phyloP scores from a whole-genome alignment of 495 filamentous ascomycete species.

The Diplogelasinospora grovesii region DNA sequence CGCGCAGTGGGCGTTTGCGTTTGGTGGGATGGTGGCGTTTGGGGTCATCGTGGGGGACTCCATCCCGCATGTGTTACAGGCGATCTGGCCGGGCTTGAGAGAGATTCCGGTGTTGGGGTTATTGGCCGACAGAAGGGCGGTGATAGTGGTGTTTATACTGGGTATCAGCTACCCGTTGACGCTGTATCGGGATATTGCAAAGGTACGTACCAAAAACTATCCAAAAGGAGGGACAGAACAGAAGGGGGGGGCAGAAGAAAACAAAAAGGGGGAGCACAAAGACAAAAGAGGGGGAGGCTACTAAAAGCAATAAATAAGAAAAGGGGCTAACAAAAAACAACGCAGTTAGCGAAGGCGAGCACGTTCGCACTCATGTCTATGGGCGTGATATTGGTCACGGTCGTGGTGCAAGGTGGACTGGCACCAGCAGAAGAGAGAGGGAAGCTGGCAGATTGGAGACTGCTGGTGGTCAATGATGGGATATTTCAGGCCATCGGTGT shows the following conservation, averaged over 20 bases:
- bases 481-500: slow-evolving; percentile 95
- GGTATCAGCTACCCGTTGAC: slow-evolving; percentile 88
- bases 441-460: slow-evolving; percentile 48
- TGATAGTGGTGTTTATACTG: slow-evolving; percentile 79
- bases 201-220: no score
- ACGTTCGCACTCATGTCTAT: slow-evolving; percentile 88
- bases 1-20: slow-evolving; percentile 97
- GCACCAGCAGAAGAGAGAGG: slow-evolving; percentile 66
- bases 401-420: slow-evolving; percentile 76
- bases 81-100: slow-evolving; percentile 69
- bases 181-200: slow-evolving; percentile 93
- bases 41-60: slow-evolving; percentile 95
- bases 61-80: slow-evolving; percentile 80
- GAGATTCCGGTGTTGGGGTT: slow-evolving; percentile 73
- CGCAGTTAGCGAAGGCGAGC: slow-evolving; percentile 90
- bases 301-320: no score
- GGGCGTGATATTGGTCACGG: slow-evolving; percentile 77
- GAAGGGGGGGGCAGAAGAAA: no score
- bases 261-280: no score
- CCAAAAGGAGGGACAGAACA: no score
- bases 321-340: no score
- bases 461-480: slow-evolving; percentile 71
- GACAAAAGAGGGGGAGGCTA: no score
- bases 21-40: slow-evolving; percentile 97
- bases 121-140: slow-evolving; percentile 68